phyloP scores from a whole-genome alignment of 176 grass and related monocot species.

The Cenchrus americanus region DNA sequence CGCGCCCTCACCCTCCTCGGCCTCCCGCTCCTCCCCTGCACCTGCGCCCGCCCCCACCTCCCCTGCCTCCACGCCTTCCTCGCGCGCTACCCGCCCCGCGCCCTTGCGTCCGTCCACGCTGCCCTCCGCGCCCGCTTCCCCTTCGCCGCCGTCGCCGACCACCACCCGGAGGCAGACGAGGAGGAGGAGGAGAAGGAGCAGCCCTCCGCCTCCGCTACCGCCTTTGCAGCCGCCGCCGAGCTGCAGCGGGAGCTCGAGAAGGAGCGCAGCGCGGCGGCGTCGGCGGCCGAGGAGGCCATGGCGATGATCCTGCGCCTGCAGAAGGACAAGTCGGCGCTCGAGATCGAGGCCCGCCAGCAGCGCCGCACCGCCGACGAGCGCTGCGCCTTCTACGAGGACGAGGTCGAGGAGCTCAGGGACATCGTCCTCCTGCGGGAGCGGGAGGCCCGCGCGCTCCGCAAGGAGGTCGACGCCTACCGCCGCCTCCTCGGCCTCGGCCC shows the following conservation, averaged over 20 bases:
- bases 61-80: slow-evolving; percentile 45
- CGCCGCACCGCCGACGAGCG: slow-evolving; percentile 70
- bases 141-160: slow-evolving; percentile 11
- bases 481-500: slow-evolving; percentile 44
- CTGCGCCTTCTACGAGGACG: slow-evolving; percentile 72
- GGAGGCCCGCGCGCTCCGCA: slow-evolving; percentile 62
- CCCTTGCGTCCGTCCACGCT: slow-evolving; percentile 31
- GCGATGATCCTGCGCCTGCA: slow-evolving; percentile 94
- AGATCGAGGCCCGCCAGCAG: slow-evolving; percentile 79
- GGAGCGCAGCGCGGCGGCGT: slow-evolving; percentile 78
- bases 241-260: slow-evolving; percentile 80
- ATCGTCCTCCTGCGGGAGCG: slow-evolving; percentile 80
- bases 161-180: neutral
- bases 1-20: slow-evolving; percentile 22
- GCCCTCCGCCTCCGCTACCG: no score
- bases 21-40: slow-evolving; percentile 45
- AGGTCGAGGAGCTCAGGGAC: slow-evolving; percentile 79
- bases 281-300: slow-evolving; percentile 91
- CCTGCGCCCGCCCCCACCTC: slow-evolving; percentile 53
- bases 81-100: slow-evolving; percentile 38
- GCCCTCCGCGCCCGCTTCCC: slow-evolving; percentile 56
- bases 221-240: neutral
- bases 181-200: neutral
- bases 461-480: slow-evolving; percentile 70
- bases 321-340: slow-evolving; percentile 81